Evolutionary conservation across 2,329 filamentous ascomycete genomes (phyloP), one percentile per base, ranked within the genome.

Genomic region (Alternaria alternata): DNA sequence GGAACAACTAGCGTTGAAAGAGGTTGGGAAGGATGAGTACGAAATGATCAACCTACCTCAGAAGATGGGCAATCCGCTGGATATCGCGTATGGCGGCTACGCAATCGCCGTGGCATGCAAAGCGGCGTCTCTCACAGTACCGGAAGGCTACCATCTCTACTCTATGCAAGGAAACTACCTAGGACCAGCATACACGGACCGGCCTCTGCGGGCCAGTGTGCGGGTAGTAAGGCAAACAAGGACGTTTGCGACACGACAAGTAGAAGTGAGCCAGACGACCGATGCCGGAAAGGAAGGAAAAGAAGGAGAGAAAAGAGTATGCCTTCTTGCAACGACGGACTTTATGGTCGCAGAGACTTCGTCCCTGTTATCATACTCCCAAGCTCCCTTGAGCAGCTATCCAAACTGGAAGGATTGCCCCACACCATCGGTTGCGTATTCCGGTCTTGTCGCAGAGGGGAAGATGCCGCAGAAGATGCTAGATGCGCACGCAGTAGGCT

Each of bases 81-180:
- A 70, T 22, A 80, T 80, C 14, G 82, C 82, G 2, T 84, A 82
- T 59, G 82, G 83, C 32, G 82, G 83, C 1, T 84, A 78, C 61
- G 74, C 82, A 2, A 66, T 82, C 2, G 78, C 69, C 4, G 61
- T 80, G 3, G 83, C 81, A 1, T 74, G 79, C 9, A 78, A 79
- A 62, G 79, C 81, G 0, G 83, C 83, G 0, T 78, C 65, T 44
- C 68, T 73, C 3, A 80, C 80, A 1, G 78, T 82, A 0, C 72
- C 78, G 0, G 11, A 66, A 0, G 67, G 63, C 2, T 80, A 82
- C 66, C 73, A 78, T 3, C 71, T 85, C 4, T 85, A 85, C 66
- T 83, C 82, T 0, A 65, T 82, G 0, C 64, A 81, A 0, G 84
- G 84, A 0, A 77, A 83, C 57, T 86, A 80, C 49, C 78, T 83